Percentiles rank a stretch among this genome's conserved stretches.
These are phyloP conservation scores for Solanum hybrid DNA, from an alignment of 305 asterid species.

Conservation along the genomic window DNA sequence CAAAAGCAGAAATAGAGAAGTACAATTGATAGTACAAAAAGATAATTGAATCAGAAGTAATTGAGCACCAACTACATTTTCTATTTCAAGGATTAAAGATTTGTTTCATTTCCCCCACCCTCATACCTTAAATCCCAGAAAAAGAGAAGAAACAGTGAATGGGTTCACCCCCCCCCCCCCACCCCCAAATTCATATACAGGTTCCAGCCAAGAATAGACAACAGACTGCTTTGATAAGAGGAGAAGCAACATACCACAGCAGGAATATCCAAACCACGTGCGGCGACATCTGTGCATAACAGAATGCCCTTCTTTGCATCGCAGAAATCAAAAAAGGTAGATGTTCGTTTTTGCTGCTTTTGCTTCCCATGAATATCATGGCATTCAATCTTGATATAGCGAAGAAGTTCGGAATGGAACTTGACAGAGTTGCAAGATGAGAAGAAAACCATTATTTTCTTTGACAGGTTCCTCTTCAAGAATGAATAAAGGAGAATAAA, in stretches of 20 bases:
- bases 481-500: constrained; percentile 81
- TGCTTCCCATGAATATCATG: constrained; percentile 79
- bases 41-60: neutral
- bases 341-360: constrained; percentile 81
- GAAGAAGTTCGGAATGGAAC: constrained; percentile 77
- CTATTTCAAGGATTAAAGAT: neutral
- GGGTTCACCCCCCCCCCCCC: neutral
- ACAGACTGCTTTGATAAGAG: neutral
- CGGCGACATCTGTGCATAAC: constrained; percentile 93
- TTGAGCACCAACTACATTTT: neutral
- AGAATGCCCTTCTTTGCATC: constrained; percentile 78
- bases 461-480: constrained; percentile 65
- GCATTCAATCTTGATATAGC: constrained; percentile 61
- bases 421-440: constrained; percentile 84
- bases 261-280: constrained; percentile 98
- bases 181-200: neutral
- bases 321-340: constrained; percentile 76
- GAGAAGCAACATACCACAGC: constrained; percentile 57
- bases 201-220: neutral
- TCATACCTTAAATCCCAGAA: neutral
- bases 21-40: neutral
- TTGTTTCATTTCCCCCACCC: neutral
- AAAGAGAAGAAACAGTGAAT: neutral
- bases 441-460: constrained; percentile 99
- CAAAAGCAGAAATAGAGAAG: neutral